Evolutionary conservation across 2,329 filamentous ascomycete species (phyloP).

Genomic region (Massarina eburnea): DNA sequence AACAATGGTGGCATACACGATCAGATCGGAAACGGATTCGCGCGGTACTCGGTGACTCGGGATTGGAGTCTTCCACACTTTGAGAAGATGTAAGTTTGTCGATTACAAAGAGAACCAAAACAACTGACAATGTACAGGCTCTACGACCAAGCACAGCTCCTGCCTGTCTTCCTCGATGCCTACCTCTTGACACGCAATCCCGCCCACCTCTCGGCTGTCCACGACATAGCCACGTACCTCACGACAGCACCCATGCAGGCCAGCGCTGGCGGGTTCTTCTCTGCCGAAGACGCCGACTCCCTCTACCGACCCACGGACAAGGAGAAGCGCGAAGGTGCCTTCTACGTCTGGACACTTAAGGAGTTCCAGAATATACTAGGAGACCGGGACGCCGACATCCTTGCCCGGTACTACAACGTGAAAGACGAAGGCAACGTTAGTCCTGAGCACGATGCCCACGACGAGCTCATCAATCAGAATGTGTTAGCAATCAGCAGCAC

Average conservation of each 20-base stretch:
- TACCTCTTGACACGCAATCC: slow-evolving; percentile 70
- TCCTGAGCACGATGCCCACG: slow-evolving; percentile 79
- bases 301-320: slow-evolving; percentile 70
- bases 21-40: slow-evolving; percentile 76
- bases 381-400: slow-evolving; percentile 68
- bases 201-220: slow-evolving; percentile 75
- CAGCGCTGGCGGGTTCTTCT: slow-evolving; percentile 74
- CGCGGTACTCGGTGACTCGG: slow-evolving; percentile 83
- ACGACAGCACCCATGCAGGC: slow-evolving; percentile 69
- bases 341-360: slow-evolving; percentile 89
- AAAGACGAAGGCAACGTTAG: slow-evolving; percentile 82
- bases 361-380: slow-evolving; percentile 80
- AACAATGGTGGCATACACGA: slow-evolving; percentile 71
- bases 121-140: slow-evolving; percentile 49
- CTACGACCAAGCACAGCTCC: slow-evolving; percentile 84
- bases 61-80: slow-evolving; percentile 97
- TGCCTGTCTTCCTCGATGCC: slow-evolving; percentile 82
- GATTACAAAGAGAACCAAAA: not conserved
- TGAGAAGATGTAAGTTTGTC: slow-evolving; percentile 71
- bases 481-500: slow-evolving; percentile 74
- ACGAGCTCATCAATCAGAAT: slow-evolving; percentile 94
- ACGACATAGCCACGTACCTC: slow-evolving; percentile 86
- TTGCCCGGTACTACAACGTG: slow-evolving; percentile 83
- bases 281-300: slow-evolving; percentile 90
- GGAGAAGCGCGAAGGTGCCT: slow-evolving; percentile 87